phyloP scores from a whole-genome alignment of 495 filamentous ascomycete genomes.

The Aspergillus ellipticus region DNA sequence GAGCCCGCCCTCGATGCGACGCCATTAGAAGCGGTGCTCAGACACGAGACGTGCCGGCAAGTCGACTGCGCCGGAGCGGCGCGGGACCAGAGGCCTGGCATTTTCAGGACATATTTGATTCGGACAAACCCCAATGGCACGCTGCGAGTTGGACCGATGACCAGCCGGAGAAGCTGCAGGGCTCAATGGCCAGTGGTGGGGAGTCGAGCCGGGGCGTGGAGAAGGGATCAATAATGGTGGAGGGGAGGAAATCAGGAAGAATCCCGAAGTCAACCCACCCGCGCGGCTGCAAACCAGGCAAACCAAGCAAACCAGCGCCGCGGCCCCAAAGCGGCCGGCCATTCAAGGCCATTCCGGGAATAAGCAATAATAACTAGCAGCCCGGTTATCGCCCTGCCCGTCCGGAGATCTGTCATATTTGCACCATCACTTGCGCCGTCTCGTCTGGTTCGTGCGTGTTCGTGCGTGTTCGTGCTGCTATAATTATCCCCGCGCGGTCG shows the following conservation, averaged over 20 bases:
- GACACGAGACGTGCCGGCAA: slow-evolving; percentile 63
- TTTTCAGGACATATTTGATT: slow-evolving; percentile 42
- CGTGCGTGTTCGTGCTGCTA: not conserved
- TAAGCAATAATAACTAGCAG: slow-evolving; percentile 3
- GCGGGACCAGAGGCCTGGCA: slow-evolving; percentile 72
- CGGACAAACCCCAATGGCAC: not conserved
- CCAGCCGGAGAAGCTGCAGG: slow-evolving; percentile 6
- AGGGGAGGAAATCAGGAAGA: no score
- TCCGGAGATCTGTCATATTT: slow-evolving; percentile 2
- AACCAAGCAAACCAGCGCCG: slow-evolving; percentile 37
- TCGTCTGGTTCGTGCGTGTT: not conserved
- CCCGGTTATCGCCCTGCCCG: not conserved
- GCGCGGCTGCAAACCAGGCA: slow-evolving; percentile 19
- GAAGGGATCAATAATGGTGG: not conserved
- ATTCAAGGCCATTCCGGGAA: not conserved
- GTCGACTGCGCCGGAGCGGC: slow-evolving; percentile 55
- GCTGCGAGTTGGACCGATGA: not conserved
- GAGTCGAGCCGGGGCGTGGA: not conserved
- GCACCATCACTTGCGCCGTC: not conserved
- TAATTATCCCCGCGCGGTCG: not conserved
- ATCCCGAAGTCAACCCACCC: slow-evolving; percentile 1
- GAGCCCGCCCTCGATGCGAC: slow-evolving; percentile 51
- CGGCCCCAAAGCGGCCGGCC: not conserved
- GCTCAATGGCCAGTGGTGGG: slow-evolving; percentile 8
- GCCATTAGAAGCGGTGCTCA: slow-evolving; percentile 49